Percentiles rank a stretch among this genome's conserved stretches.
These are phyloP conservation scores for Gamsiella multidivaricata DNA, from an alignment of 192 early-diverging fungal species.

Conservation along the genomic window DNA sequence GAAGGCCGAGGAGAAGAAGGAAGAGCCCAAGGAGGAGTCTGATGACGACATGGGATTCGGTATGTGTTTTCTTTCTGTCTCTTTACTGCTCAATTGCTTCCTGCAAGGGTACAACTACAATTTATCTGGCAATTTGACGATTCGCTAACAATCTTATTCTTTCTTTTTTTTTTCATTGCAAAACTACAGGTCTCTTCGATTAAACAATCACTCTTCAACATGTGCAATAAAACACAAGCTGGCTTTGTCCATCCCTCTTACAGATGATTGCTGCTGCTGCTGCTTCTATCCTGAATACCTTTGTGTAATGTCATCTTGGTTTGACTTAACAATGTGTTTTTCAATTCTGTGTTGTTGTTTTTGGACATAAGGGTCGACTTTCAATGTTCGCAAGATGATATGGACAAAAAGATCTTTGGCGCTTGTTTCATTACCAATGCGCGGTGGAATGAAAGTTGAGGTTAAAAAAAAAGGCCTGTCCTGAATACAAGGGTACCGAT, in stretches of 20 bases:
- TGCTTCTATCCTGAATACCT: not conserved
- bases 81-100: not conserved
- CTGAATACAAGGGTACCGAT: too few species aligned
- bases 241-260: conserved; percentile 9
- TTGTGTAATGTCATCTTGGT: too few species aligned
- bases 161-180: conserved; percentile 5
- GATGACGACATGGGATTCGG: conserved; percentile 90
- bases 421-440: too few species aligned
- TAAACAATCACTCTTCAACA: conserved; percentile 43
- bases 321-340: too few species aligned
- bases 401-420: too few species aligned
- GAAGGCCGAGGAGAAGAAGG: conserved; percentile 65
- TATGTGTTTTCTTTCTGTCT: conserved; percentile 51
- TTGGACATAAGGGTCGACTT: too few species aligned
- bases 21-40: conserved; percentile 81
- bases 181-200: conserved; percentile 52
- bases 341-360: too few species aligned
- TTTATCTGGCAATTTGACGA: not conserved
- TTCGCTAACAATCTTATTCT: not conserved
- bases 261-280: too few species aligned
- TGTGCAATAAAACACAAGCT: conserved; percentile 36
- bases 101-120: not conserved
- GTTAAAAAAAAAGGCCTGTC: too few species aligned
- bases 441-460: too few species aligned
- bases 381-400: too few species aligned